Conservation (phyloP, 768 basidiomycete genomes). For the Rhodotorula toruloides region DNA sequence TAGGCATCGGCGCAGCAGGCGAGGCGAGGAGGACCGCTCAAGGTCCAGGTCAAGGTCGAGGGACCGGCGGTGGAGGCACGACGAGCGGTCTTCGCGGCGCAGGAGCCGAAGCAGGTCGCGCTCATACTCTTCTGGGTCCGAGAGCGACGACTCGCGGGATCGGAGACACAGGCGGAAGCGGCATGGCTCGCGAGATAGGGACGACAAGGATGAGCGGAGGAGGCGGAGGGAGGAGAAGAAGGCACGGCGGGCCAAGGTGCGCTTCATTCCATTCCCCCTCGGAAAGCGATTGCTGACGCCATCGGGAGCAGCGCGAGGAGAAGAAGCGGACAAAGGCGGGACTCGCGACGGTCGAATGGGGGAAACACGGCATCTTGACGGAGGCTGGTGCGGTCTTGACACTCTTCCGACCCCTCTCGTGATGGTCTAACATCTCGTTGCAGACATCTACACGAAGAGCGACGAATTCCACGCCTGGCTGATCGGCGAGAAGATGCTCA, state of each 20-base stretch:
- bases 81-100: background rate
- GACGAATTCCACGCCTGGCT: conserved; percentile 37
- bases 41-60: conserved; percentile 20
- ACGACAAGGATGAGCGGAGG: conserved; percentile 25
- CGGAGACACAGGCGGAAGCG: conserved; percentile 1
- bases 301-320: conserved; percentile 2
- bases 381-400: conserved; percentile 19
- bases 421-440: too few species aligned
- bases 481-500: conserved; percentile 19
- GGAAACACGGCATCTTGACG: conserved; percentile 31
- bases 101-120: background rate
- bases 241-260: conserved; percentile 30
- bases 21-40: conserved; percentile 8
- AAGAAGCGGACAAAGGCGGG: conserved; percentile 31
- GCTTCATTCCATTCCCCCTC: background rate
- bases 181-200: conserved; percentile 1
- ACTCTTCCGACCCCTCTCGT: background rate
- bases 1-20: background rate
- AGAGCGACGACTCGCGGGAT: conserved; percentile 23
- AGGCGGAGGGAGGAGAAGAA: conserved; percentile 35
- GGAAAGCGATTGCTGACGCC: background rate
- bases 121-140: background rate
- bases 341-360: conserved; percentile 24
- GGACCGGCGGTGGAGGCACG: background rate
- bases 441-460: conserved; percentile 37